Conservation (phyloP, 805 yeast species). For the Wickerhamomyces kurtzmanii region DNA sequence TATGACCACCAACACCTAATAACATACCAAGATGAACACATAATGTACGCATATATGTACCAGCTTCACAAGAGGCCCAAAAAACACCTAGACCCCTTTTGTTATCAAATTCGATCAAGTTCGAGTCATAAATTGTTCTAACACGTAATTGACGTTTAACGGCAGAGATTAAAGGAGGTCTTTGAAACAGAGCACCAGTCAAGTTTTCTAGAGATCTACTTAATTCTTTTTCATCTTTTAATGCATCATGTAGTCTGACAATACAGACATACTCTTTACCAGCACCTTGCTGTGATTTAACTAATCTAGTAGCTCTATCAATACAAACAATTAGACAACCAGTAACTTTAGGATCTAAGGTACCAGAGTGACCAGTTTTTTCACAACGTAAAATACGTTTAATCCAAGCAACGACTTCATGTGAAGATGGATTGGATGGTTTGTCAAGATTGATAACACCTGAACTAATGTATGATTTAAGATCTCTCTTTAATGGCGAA, state of each 20-base stretch:
- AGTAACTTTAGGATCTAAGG: constrained; percentile 97
- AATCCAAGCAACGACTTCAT: constrained; percentile 99
- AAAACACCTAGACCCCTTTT: constrained; percentile 95
- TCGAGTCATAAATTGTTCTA: constrained; percentile 94
- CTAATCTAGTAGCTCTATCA: constrained; percentile 96
- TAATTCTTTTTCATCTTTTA: constrained; percentile 83
- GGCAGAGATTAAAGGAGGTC: constrained; percentile 98
- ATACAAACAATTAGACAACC: constrained; percentile 98
- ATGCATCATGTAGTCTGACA: constrained; percentile 88
- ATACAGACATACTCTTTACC: constrained; percentile 99
- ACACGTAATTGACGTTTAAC: constrained; percentile 98
- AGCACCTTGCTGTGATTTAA: constrained; percentile 98
- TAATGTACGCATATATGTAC: constrained; percentile 98
- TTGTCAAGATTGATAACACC: constrained; percentile 97
- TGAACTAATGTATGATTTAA: constrained; percentile 79
- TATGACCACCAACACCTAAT: constrained; percentile 98
- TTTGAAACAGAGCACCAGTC: constrained; percentile 98
- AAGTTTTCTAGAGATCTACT: constrained; percentile 83
- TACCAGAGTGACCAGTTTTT: constrained; percentile 98
- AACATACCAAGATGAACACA: constrained; percentile 99
- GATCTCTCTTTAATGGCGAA: constrained; percentile 89
- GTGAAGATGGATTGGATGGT: constrained; percentile 97
- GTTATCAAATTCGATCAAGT: constrained; percentile 91
- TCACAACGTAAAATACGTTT: constrained; percentile 92
- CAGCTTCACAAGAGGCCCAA: constrained; percentile 99